Percentiles rank a stretch among this genome's conserved stretches.
Conservation (phyloP, 768 basidiomycete genomes). For the Boletus subcaerulescens region DNA sequence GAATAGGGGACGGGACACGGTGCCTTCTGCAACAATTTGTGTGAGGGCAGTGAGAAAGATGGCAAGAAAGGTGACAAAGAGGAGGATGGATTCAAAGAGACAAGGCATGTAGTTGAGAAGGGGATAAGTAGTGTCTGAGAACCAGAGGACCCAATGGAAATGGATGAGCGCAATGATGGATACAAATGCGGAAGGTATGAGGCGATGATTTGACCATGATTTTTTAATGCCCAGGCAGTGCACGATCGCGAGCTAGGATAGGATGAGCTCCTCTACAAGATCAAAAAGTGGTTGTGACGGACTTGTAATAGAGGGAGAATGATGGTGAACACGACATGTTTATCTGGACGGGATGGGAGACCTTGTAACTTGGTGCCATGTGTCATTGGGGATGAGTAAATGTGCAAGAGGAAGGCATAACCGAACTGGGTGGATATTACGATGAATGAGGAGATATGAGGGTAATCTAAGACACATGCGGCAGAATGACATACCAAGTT, state of each 20-base stretch:
- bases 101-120: slow-evolving; percentile 73
- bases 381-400: slow-evolving; percentile 66
- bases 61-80: slow-evolving; percentile 56
- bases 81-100: slow-evolving; percentile 63
- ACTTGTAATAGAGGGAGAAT: slow-evolving; percentile 73
- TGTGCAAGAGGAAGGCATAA: slow-evolving; percentile 72
- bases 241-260: slow-evolving; percentile 52
- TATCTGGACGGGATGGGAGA: slow-evolving; percentile 62
- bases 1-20: slow-evolving; percentile 57
- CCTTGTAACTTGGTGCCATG: slow-evolving; percentile 43
- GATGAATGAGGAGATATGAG: too few species aligned
- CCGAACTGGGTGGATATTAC: slow-evolving; percentile 48
- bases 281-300: slow-evolving; percentile 13
- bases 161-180: slow-evolving; percentile 60
- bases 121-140: slow-evolving; percentile 52
- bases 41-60: slow-evolving; percentile 59
- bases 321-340: slow-evolving; percentile 70
- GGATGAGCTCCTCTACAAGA: background rate
- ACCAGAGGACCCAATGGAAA: slow-evolving; percentile 62
- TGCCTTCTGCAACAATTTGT: slow-evolving; percentile 62
- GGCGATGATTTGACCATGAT: slow-evolving; percentile 61
- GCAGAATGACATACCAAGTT: slow-evolving; percentile 55
- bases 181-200: slow-evolving; percentile 64
- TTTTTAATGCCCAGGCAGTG: slow-evolving; percentile 66
- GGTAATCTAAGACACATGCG: background rate